Percentiles rank a stretch among this genome's conserved stretches.
Evolutionary conservation across 2,329 filamentous ascomycete genomes (phyloP).

Genomic region (Epichloe baconii): DNA sequence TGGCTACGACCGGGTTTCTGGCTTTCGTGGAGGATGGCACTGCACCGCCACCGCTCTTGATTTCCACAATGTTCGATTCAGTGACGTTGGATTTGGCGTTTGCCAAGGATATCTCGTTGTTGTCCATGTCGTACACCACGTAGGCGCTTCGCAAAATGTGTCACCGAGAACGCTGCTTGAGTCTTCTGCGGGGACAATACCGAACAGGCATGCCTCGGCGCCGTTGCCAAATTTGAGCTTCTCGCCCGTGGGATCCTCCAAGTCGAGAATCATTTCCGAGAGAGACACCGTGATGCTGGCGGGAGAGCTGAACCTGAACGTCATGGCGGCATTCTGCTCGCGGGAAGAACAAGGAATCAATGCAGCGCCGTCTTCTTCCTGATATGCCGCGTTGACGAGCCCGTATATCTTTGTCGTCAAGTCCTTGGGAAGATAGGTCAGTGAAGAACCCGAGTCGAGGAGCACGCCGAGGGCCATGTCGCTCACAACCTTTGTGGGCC

Average conservation of each 20-base stretch:
- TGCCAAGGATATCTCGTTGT: slow-evolving; percentile 58
- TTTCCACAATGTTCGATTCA: slow-evolving; percentile 38
- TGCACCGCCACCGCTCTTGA: slow-evolving; percentile 31
- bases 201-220: slow-evolving; percentile 49
- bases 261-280: slow-evolving; percentile 45
- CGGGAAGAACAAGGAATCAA: slow-evolving; percentile 48
- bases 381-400: slow-evolving; percentile 45
- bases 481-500: slow-evolving; percentile 27
- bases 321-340: slow-evolving; percentile 25
- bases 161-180: slow-evolving; percentile 55
- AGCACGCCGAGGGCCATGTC: slow-evolving; percentile 47
- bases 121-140: slow-evolving; percentile 60
- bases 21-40: slow-evolving; percentile 44
- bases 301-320: slow-evolving; percentile 39
- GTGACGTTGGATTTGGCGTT: slow-evolving; percentile 49
- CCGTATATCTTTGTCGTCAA: slow-evolving; percentile 42
- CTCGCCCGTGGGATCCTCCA: slow-evolving; percentile 31
- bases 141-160: slow-evolving; percentile 66
- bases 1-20: slow-evolving; percentile 34
- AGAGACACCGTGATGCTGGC: slow-evolving; percentile 40
- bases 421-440: slow-evolving; percentile 51
- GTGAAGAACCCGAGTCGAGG: slow-evolving; percentile 57
- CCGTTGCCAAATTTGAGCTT: slow-evolving; percentile 41
- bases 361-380: slow-evolving; percentile 37
- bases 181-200: slow-evolving; percentile 44